Evolutionary conservation across 768 basidiomycete species (phyloP).

Genomic region (Amanita polypyramis): DNA sequence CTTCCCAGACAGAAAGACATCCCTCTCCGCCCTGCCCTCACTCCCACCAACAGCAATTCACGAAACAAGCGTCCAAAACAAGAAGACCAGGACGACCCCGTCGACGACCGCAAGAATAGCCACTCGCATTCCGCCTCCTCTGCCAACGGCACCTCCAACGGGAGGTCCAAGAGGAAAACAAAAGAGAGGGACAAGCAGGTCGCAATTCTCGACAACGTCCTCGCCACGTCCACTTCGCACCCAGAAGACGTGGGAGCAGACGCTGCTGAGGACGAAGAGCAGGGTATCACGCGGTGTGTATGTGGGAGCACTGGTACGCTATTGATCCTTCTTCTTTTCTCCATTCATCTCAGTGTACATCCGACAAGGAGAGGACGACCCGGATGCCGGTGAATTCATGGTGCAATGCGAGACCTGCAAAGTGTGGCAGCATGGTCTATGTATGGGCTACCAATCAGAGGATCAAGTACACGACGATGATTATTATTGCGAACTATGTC

Average conservation of each 20-base stretch:
- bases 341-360: constrained; percentile 15
- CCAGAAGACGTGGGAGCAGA: constrained; percentile 29
- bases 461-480: constrained; percentile 64
- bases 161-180: constrained; percentile 49
- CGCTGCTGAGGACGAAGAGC: constrained; percentile 47
- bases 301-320: constrained; percentile 71
- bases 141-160: constrained; percentile 15
- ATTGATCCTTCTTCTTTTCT: constrained; percentile 6
- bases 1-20: constrained; percentile 39
- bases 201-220: constrained; percentile 13
- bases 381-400: constrained; percentile 90
- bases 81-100: constrained; percentile 59
- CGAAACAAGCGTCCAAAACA: constrained; percentile 59
- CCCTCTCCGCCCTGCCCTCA: constrained; percentile 29
- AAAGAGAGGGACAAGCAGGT: constrained; percentile 42
- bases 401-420: constrained; percentile 96
- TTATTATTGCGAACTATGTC: constrained; percentile 92
- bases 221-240: constrained; percentile 16
- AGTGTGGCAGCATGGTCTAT: constrained; percentile 96
- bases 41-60: constrained; percentile 27
- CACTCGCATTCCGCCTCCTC: constrained; percentile 20
- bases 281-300: constrained; percentile 70
- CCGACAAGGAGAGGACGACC: constrained; percentile 51
- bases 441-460: constrained; percentile 85
- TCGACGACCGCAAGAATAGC: constrained; percentile 44